phyloP scores from a whole-genome alignment of 495 filamentous ascomycete species.

The Neurospora tetraspora region DNA sequence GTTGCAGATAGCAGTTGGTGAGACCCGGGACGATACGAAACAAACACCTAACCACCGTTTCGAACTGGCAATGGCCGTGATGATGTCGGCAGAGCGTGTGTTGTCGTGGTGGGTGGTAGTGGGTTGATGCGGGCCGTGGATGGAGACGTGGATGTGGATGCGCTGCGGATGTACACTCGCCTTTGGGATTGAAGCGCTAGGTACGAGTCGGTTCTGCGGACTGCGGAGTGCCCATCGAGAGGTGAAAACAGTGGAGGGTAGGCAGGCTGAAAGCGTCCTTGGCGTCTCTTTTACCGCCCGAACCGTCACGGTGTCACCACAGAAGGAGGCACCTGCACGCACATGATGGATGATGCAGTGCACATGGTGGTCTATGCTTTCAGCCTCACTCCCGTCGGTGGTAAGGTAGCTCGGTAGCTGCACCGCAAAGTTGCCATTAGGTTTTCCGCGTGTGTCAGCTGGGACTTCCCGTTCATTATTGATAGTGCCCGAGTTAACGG shows the following conservation, averaged over 20 bases:
- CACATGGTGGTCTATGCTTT: neutral
- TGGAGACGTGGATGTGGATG: neutral
- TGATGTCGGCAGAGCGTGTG: neutral
- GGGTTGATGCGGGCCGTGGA: neutral
- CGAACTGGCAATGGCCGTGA: neutral
- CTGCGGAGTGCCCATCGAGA: neutral
- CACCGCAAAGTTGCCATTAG: neutral
- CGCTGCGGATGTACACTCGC: neutral
- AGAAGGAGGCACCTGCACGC: too few species aligned
- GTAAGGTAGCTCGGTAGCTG: neutral
- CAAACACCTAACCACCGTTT: neutral
- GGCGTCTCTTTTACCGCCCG: neutral
- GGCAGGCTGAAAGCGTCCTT: neutral
- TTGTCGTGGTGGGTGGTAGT: neutral
- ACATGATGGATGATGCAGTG: neutral
- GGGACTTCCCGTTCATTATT: neutral
- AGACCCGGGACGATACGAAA: neutral
- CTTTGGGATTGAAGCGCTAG: neutral
- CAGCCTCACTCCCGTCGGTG: neutral
- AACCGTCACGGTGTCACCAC: neutral
- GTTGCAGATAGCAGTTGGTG: neutral
- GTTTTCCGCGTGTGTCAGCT: neutral
- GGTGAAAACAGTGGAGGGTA: neutral
- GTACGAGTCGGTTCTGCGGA: neutral
- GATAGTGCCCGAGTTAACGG: neutral